Percentiles rank a stretch among this genome's conserved stretches.
phyloP scores from a whole-genome alignment of 192 early-diverging fungal genomes.

The Phycomyces nitens region DNA sequence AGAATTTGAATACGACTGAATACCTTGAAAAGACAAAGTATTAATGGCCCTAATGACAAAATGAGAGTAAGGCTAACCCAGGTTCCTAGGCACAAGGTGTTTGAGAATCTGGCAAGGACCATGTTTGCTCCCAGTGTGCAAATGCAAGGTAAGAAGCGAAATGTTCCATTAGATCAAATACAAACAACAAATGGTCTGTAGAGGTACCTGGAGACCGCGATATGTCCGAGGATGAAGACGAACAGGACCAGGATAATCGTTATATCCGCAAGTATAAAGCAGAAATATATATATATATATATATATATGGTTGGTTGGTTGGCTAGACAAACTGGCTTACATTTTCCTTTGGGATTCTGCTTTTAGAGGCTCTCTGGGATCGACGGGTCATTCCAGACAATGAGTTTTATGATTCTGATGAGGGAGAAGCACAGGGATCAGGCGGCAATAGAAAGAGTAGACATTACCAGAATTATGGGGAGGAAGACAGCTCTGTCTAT shows the following conservation, averaged over 20 bases:
- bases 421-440: constrained; percentile 37
- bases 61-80: not conserved
- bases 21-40: constrained; percentile 84
- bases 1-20: constrained; percentile 83
- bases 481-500: constrained; percentile 6
- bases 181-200: constrained; percentile 7
- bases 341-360: not conserved
- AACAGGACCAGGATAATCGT: constrained; percentile 51
- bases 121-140: constrained; percentile 75
- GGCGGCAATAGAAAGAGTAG: constrained; percentile 7
- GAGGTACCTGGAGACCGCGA: constrained; percentile 72
- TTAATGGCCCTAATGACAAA: not conserved
- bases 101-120: constrained; percentile 66
- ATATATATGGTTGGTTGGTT: not conserved
- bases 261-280: constrained; percentile 52
- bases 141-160: constrained; percentile 55
- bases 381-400: constrained; percentile 62
- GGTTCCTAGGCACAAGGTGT: constrained; percentile 43
- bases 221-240: constrained; percentile 67
- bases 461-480: constrained; percentile 25
- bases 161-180: too few relatives aligned
- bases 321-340: not conserved
- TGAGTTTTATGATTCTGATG: constrained; percentile 77
- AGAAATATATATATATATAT: not conserved
- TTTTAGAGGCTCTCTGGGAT: constrained; percentile 60